Percentiles rank a stretch among this genome's conserved stretches.
phyloP scores from a whole-genome alignment of 768 basidiomycete genomes.

The Lentinula sp. region DNA sequence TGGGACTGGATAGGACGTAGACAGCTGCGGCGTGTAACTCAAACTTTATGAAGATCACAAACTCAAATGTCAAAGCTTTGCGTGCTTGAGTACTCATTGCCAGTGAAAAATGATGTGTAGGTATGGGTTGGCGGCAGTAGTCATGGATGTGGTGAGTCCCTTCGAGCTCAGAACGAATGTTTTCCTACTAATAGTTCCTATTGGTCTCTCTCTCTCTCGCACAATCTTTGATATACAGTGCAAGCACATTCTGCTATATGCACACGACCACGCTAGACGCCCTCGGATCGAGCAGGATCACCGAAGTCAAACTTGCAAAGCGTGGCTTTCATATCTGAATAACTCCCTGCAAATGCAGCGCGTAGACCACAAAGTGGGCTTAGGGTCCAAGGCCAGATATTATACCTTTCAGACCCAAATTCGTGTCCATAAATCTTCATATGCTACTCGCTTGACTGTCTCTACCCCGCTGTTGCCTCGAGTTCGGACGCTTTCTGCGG shows the following conservation, averaged over 20 bases:
- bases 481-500: background rate
- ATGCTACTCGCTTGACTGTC: background rate
- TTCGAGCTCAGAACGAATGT: background rate
- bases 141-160: background rate
- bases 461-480: background rate
- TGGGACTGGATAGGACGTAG: background rate
- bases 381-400: background rate
- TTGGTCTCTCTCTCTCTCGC: background rate
- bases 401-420: background rate
- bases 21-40: background rate
- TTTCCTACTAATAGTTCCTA: too few species aligned
- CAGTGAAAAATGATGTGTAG: background rate
- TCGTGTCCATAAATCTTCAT: background rate
- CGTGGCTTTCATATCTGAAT: background rate
- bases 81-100: background rate
- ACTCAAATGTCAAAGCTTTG: background rate
- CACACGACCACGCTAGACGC: background rate
- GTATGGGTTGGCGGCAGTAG: background rate
- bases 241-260: background rate
- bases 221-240: background rate
- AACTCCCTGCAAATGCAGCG: background rate
- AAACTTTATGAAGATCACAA: background rate
- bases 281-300: slow-evolving; percentile 1
- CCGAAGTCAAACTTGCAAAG: background rate
- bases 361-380: background rate